Evolutionary conservation across 441 rosid species (phyloP), one percentile per base, ranked within the genome.

Genomic region (Omphalea diandra): DNA sequence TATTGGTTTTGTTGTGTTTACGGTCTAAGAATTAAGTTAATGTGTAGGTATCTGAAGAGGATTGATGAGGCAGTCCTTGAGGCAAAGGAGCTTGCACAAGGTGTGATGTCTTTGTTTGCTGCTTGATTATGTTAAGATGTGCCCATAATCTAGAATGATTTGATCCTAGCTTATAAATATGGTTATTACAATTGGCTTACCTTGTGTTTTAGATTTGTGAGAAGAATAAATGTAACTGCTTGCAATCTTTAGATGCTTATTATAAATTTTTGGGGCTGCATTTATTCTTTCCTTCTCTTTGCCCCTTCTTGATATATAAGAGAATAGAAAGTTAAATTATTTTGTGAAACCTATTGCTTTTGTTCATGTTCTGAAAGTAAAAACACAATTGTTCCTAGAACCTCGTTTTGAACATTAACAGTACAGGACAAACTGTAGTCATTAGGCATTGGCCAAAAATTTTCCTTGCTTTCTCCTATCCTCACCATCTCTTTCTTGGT

Each of bases 1-100:
- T 47, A 29, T 70, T 61, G 27, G 27, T 38, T 36, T 26, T 72
- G 8, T 57, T 5, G 20, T 43, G 26, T 54, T 11, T 57, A 33
- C 20, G 12, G 43, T 1, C 20, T 9, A 20, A n/a, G 26, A 49
- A 26, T n/a, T 26, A n/a, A 49, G 15, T 52, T 52, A 22, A 6
- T 52, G 20, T 35, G 50, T 60, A 93, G 94, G 97, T 93, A 94
- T 73, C 78, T 94, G 79, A 82, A 83, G 68, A 87, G 91, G 78
- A 79, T 92, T 9, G 86, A 85, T 73, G 88, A 87, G 50, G 99
- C 99, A 6, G 86, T 94, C 57, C 78, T 59, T 6, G 85, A 92
- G 76, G 99, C 93, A 5, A 87, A 81, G 79, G 89, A 80, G 68
- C 72, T 91, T 55, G 72, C 89, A 46, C 87, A 72, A 77, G 97